Evolutionary conservation across 108 stramenopile genomes (phyloP).

Genomic region (Cyclotella cryptica): DNA sequence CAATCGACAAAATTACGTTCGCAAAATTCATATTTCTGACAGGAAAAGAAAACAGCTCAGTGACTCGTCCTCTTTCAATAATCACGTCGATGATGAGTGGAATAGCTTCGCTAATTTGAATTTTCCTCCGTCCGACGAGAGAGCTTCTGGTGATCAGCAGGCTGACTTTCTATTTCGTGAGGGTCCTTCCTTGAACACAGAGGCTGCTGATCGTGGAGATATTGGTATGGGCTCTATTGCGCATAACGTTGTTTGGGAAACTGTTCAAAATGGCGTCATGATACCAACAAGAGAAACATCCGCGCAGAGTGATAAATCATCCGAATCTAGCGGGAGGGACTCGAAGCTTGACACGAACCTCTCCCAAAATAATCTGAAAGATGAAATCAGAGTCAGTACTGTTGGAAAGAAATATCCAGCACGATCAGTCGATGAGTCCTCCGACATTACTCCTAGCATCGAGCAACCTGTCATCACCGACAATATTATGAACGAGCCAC

Average conservation of each 20-base stretch:
- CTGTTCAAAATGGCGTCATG: not conserved
- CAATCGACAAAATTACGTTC: slow-evolving; percentile 10
- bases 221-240: no score
- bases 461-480: not conserved
- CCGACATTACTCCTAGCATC: not conserved
- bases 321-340: not conserved
- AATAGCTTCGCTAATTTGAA: slow-evolving; percentile 24
- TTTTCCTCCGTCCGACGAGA: not conserved
- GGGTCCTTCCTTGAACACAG: no score
- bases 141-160: not conserved
- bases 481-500: not conserved
- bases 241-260: no score
- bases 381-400: not conserved
- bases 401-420: not conserved
- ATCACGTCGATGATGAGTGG: slow-evolving; percentile 24
- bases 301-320: not conserved
- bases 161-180: no score
- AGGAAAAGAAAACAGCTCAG: not conserved
- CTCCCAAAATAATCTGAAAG: not conserved
- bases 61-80: not conserved
- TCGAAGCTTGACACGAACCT: not conserved
- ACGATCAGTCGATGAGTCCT: not conserved
- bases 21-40: not conserved
- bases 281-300: not conserved
- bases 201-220: no score